Percentiles rank a stretch among this genome's conserved stretches.
These are phyloP conservation scores for Pterocarpus macrocarpus DNA, from an alignment of 306 rosid species.

Conservation along the genomic window DNA sequence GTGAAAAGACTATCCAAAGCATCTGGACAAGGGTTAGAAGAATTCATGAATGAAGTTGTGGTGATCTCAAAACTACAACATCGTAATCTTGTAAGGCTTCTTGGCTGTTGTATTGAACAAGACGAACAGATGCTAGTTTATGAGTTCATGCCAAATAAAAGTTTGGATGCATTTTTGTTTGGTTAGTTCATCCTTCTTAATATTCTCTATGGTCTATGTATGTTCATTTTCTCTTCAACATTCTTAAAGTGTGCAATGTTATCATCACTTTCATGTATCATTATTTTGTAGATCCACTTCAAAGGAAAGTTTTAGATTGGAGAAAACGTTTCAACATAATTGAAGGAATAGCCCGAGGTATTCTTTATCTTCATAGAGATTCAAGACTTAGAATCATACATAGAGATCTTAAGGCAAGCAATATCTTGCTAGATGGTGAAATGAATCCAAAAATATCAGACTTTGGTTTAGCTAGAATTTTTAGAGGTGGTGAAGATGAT, in stretches of 20 bases:
- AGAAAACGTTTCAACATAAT: slow-evolving; percentile 41
- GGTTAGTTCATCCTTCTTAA: slow-evolving; percentile 37
- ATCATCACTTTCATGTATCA: not conserved
- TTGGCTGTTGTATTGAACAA: slow-evolving; percentile 60
- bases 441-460: slow-evolving; percentile 51
- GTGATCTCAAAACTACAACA: slow-evolving; percentile 65
- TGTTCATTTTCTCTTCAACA: not conserved
- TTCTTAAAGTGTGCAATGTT: not conserved
- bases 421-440: slow-evolving; percentile 40
- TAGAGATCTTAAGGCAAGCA: slow-evolving; percentile 55
- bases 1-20: slow-evolving; percentile 56
- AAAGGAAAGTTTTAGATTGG: slow-evolving; percentile 40
- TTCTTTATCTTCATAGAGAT: slow-evolving; percentile 52
- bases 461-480: slow-evolving; percentile 54
- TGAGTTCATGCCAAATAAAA: slow-evolving; percentile 62
- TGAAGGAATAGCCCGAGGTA: slow-evolving; percentile 53
- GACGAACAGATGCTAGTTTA: slow-evolving; percentile 58
- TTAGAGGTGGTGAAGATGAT: slow-evolving; percentile 39
- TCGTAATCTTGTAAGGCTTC: slow-evolving; percentile 59
- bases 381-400: slow-evolving; percentile 51
- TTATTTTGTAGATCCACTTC: slow-evolving; percentile 29
- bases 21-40: slow-evolving; percentile 58
- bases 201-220: not conserved
- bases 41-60: slow-evolving; percentile 58
- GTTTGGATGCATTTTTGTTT: slow-evolving; percentile 59